phyloP scores from a whole-genome alignment of 1,284 basidiomycete genomes.

The Fomitopsis palustris region DNA sequence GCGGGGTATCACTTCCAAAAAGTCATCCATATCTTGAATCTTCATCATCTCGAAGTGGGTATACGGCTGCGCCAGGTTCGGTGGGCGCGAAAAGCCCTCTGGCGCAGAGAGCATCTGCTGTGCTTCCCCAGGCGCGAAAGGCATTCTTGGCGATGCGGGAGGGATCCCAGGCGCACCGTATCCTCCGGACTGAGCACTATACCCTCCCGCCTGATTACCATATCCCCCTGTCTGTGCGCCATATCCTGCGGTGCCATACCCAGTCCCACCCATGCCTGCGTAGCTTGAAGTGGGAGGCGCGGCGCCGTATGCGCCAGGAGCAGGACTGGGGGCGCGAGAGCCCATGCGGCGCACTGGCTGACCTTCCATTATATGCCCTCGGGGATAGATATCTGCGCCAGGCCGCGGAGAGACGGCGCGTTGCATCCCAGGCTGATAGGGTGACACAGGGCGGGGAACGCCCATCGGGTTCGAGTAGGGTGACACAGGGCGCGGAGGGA shows the following conservation, averaged over 20 bases:
- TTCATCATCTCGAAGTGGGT: slow-evolving; percentile 67
- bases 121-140: slow-evolving; percentile 19
- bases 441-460: slow-evolving; percentile 23
- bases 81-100: slow-evolving; percentile 66
- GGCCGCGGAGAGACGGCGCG: slow-evolving; percentile 19
- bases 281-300: not conserved
- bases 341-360: slow-evolving; percentile 15
- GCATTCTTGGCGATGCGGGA: slow-evolving; percentile 21
- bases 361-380: slow-evolving; percentile 25
- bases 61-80: slow-evolving; percentile 63
- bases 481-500: slow-evolving; percentile 14
- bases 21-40: slow-evolving; percentile 70
- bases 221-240: not conserved
- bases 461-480: slow-evolving; percentile 17
- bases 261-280: not conserved
- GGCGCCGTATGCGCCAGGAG: slow-evolving; percentile 15
- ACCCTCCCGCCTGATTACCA: slow-evolving; percentile 19
- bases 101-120: slow-evolving; percentile 53
- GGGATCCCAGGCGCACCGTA: slow-evolving; percentile 13
- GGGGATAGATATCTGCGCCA: slow-evolving; percentile 17
- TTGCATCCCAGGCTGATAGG: slow-evolving; percentile 18
- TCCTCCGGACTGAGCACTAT: slow-evolving; percentile 12
- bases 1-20: slow-evolving; percentile 58
- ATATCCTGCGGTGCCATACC: slow-evolving; percentile 3
- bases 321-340: slow-evolving; percentile 23